Evolutionary conservation across 176 grass and related monocot species (phyloP).

Genomic region (Alloteropsis semialata): DNA sequence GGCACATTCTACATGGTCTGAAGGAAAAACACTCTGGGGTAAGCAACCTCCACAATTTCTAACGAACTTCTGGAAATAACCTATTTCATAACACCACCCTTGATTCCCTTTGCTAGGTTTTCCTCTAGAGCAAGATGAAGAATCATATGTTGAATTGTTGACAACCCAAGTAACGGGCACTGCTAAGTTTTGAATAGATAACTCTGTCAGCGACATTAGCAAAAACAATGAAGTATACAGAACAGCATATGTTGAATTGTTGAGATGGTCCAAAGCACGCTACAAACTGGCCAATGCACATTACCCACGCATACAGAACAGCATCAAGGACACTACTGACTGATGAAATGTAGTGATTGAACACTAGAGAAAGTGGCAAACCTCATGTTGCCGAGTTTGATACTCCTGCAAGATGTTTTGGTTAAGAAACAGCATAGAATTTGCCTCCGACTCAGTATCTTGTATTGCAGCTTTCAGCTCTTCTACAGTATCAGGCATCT

Average conservation of each 20-base stretch:
- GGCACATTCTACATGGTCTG: not conserved
- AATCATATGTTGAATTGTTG: no score
- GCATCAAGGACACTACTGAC: no score
- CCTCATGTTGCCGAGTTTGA: slow-evolving; percentile 74
- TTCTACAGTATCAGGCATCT: slow-evolving; percentile 81
- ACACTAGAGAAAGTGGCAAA: no score
- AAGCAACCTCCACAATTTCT: not conserved
- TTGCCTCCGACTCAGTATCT: slow-evolving; percentile 83
- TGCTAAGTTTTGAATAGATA: not conserved
- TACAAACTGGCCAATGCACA: not conserved
- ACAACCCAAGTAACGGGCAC: no score
- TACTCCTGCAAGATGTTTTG: slow-evolving; percentile 91
- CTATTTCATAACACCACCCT: not conserved
- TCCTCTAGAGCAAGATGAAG: no score
- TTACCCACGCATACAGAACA: not conserved
- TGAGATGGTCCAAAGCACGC: no score
- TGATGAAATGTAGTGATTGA: no score
- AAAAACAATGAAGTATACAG: not conserved
- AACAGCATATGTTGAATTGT: no score
- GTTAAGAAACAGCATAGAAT: slow-evolving; percentile 91
- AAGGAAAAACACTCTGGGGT: not conserved
- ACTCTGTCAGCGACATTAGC: not conserved
- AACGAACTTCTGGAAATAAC: not conserved
- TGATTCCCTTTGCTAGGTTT: not conserved
- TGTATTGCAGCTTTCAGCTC: slow-evolving; percentile 79